These are phyloP conservation scores for Pichia paraexigua DNA, from an alignment of 805 yeast species.

Conservation along the genomic window DNA sequence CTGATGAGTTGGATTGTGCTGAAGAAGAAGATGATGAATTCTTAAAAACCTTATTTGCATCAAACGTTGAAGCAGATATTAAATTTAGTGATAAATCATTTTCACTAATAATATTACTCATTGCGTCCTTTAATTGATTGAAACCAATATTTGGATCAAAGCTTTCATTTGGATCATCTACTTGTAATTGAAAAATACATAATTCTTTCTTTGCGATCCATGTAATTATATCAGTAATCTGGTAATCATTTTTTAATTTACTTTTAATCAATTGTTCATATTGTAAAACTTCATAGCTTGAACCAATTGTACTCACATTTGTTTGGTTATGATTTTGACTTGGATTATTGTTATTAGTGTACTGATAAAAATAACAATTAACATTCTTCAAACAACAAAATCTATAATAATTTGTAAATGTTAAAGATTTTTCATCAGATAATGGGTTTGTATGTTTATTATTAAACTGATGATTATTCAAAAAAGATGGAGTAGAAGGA, in stretches of 20 bases:
- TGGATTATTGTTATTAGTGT: constrained; percentile 8
- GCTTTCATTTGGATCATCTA: constrained; percentile 2
- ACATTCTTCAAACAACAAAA: constrained; percentile 22
- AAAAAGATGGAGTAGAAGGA: neutral
- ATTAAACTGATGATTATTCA: neutral
- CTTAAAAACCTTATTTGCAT: constrained; percentile 21
- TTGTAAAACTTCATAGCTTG: constrained; percentile 20
- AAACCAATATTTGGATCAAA: constrained; percentile 18
- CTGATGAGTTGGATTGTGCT: neutral
- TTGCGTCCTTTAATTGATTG: constrained; percentile 26
- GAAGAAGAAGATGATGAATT: constrained; percentile 3
- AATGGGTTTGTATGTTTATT: constrained; percentile 20
- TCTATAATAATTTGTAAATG: constrained; percentile 26
- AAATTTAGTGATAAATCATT: constrained; percentile 20
- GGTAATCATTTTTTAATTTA: constrained; percentile 23
- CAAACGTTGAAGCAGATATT: constrained; percentile 22
- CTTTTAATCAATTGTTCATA: constrained; percentile 22
- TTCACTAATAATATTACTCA: constrained; percentile 25
- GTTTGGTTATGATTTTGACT: neutral
- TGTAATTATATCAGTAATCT: constrained; percentile 23
- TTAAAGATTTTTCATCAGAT: constrained; percentile 15
- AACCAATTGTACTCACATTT: constrained; percentile 9
- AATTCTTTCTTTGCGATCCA: constrained; percentile 26
- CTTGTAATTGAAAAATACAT: constrained; percentile 25
- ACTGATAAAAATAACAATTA: constrained; percentile 26